Evolutionary conservation across 331 rosid species (phyloP), one percentile per base, ranked within the genome.

Genomic region (Pyrus hybrid): DNA sequence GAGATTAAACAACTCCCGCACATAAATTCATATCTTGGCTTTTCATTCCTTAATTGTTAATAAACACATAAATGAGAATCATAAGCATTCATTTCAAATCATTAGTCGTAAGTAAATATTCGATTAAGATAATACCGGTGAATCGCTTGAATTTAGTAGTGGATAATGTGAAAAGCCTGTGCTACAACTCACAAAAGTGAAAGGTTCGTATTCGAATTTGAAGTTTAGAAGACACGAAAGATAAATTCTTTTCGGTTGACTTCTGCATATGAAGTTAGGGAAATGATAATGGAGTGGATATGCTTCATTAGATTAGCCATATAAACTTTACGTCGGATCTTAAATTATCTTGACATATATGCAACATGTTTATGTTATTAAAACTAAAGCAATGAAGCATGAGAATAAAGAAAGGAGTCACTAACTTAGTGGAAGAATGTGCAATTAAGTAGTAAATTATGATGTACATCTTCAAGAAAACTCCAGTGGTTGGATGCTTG

Each of bases 391-490:
- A 11, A 72, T 70, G 56, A 74, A 70, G 80, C 82, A 74, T 79
- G 78, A 60, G 84, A 77, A 71, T 84, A 78, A 75, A 80, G 37
- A 18, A 65, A 82, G 74, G 64, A 69, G 80, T 61, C 80, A 76
- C 77, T 63, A 57, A 47, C 56, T 37, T 79, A 71, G 88, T 88
- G 85, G 86, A 72, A 79, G 85, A 87, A 74, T 83, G 74, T 74
- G 56, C 53, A 41, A 67, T 67, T 67, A 35, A 67, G 8, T 67
- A 21, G 26, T 37, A 5, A 21, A 37, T 67, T 67, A 63, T 32
- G 67, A 29, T 63, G 23, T 20, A 18, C 25, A 64, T 64, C 9
- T 26, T 63, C 47, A 32, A 20, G 11, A 18, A 7, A 64, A 30
- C 47, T 64, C 47, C 20, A 64, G 47, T 30, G 45, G 25, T 63